Evolutionary conservation across 2,329 filamentous ascomycete species (phyloP), one percentile per base, ranked within the genome.

Genomic region (Pestalotiopsis sp.): DNA sequence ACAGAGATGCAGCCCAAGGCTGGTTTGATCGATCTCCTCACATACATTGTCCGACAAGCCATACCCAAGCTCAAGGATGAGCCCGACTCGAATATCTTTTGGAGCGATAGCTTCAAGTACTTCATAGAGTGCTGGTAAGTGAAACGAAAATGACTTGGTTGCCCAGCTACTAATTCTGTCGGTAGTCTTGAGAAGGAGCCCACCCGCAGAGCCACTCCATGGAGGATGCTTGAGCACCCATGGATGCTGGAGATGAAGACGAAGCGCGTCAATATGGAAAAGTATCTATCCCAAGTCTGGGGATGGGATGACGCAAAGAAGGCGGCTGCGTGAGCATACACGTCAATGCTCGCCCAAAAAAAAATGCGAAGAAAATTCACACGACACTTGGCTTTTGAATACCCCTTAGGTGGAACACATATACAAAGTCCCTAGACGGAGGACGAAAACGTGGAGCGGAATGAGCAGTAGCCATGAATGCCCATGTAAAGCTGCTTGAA

Each of bases 101-200:
- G 96, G 96, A 97, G 93, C 74, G 93, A 97, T 75, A 97, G 93
- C 78, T 98, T 99, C 83, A 99, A 99, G 81, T 98, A 98, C 80
- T 99, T 99, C 76, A 98, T 99, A 76, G 95, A 98, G 83, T 98
- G 95, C 89, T 98, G 96, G 95, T 98, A 89, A 79, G 94, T 91
- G 67, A 20, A 59, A 5, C 27, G 31, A n/a, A 2, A 9, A 14
- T 39, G 2, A 39, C 25, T 31, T 17, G 41, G 20, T 17, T 20
- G 17, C 6, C 23, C 14, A 39, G 45, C 41, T 67, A n/a, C 65
- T 67, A 61, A 67, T 56, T 20, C 6, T 7, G 20, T 27, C 4
- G 9, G 7, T 72, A 98, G 96, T 83, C 88, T 99, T 69, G 96
- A 99, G 81, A 99, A 99, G 83, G 94, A 98, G 75, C 91, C 94